Conservation (phyloP, 1,284 basidiomycete genomes). For the Stygiomarasmius scandens region DNA sequence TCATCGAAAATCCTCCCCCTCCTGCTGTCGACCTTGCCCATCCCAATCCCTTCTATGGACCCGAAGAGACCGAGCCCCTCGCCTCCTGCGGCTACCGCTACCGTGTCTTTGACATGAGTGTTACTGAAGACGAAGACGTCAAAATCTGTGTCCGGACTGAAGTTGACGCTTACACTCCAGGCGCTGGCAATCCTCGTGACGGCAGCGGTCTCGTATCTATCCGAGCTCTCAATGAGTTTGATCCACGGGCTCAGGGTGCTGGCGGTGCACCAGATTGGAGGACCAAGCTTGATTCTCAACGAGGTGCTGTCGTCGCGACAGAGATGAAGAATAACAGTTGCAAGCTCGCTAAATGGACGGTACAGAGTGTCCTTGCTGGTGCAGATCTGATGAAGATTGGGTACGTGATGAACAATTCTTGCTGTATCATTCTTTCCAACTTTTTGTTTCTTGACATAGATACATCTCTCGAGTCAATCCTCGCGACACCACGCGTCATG, state of each 20-base stretch:
- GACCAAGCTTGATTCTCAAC: conserved; percentile 90
- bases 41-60: conserved; percentile 95
- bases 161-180: conserved; percentile 86
- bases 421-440: conserved; percentile 1
- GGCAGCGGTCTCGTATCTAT: conserved; percentile 88
- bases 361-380: conserved; percentile 91
- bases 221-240: conserved; percentile 97
- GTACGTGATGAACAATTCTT: conserved; percentile 45
- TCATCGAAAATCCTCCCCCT: conserved; percentile 69
- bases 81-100: conserved; percentile 97
- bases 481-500: conserved; percentile 93
- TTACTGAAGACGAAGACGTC: conserved; percentile 85
- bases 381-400: conserved; percentile 98
- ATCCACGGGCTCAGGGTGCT: conserved; percentile 87
- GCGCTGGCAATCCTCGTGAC: too few relatives aligned
- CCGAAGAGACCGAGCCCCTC: conserved; percentile 92
- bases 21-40: conserved; percentile 74
- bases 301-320: conserved; percentile 95
- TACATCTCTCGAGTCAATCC: conserved; percentile 93
- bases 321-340: conserved; percentile 99
- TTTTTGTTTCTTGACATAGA: too few relatives aligned
- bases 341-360: conserved; percentile 97
- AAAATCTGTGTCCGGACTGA: conserved; percentile 94
- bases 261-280: conserved; percentile 98
- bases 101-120: conserved; percentile 91